Evolutionary conservation across 345 rosid species (phyloP), one percentile per base, ranked within the genome.

Genomic region (Ceriops zippeliana): DNA sequence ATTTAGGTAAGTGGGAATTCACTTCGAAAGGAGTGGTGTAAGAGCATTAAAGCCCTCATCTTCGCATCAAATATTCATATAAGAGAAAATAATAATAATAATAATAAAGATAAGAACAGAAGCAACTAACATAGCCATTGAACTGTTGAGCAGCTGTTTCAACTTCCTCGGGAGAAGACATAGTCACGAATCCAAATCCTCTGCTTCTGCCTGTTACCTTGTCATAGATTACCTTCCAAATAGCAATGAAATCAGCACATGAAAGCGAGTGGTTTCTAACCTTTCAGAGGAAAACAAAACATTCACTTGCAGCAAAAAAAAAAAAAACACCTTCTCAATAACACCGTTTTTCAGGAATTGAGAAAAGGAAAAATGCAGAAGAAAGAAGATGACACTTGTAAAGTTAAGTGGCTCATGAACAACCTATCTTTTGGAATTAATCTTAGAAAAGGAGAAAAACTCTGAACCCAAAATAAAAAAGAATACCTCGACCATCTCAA

Each of bases 111-210:
- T 2, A 42, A 42, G 19, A 13, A 13, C 1, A 42, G 5, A 24
- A 16, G 59, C 31, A 56, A 78, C 96, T 79, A 81, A 95, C 97
- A 82, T 88, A 95, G 78, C 96, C 97, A 85, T 91, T 89, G 79
- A 95, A 86, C 71, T 87, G 96, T 75, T 83, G 84, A 53, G 77
- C 87, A 66, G 96, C 97, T 21, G 89, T 84, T 79, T 87, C 83
- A 77, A 80, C 97, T 79, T 91, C 98, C 78, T 88, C 81, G 7
- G 13, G 52, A 8, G 84, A 68, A 0, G 96, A 87, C 99, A 95
- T 95, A 62, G 97, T 95, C 77, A 95, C 99, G 66, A 95, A 95
- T 49, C 90, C 99, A 70, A 95, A 95, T 57, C 99, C 99, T 72
- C 99, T 85, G 85, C 98, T 95, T 79, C 99, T 79, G 38, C 99